Percentiles rank a stretch among this genome's conserved stretches.
These are phyloP conservation scores for Coemansia sp. DNA, from an alignment of 192 early-diverging fungal genomes.

Conservation along the genomic window DNA sequence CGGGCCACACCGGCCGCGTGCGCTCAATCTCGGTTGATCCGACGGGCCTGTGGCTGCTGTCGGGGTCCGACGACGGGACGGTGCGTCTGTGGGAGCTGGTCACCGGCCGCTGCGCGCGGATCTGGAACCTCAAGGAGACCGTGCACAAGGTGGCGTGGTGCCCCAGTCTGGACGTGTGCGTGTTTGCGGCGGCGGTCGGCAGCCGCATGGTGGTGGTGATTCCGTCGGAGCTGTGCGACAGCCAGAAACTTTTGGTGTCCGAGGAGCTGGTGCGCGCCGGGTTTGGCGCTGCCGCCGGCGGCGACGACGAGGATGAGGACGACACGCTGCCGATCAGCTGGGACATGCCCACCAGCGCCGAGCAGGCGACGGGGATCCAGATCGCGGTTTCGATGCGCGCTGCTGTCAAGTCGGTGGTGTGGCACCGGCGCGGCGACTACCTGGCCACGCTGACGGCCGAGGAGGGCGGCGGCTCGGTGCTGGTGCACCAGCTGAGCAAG, in stretches of 20 bases:
- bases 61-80: slow-evolving; percentile 87
- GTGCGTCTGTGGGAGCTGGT: slow-evolving; percentile 88
- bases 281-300: slow-evolving; percentile 14
- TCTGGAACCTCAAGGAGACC: slow-evolving; percentile 66
- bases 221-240: slow-evolving; percentile 51
- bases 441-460: slow-evolving; percentile 82
- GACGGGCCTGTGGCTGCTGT: slow-evolving; percentile 82
- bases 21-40: slow-evolving; percentile 86
- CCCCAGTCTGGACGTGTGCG: slow-evolving; percentile 69
- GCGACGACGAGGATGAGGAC: slow-evolving; percentile 24
- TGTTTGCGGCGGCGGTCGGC: slow-evolving; percentile 74
- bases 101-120: slow-evolving; percentile 80
- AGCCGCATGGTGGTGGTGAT: slow-evolving; percentile 55
- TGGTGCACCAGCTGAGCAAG: slow-evolving; percentile 90
- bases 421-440: slow-evolving; percentile 98
- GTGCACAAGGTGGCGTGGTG: slow-evolving; percentile 85
- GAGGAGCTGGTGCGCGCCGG: slow-evolving; percentile 42
- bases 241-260: slow-evolving; percentile 28
- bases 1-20: slow-evolving; percentile 78
- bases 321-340: slow-evolving; percentile 44
- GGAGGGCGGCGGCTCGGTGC: slow-evolving; percentile 64
- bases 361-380: slow-evolving; percentile 48
- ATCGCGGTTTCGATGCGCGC: slow-evolving; percentile 54
- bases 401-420: slow-evolving; percentile 74
- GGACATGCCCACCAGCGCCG: slow-evolving; percentile 52